Conservation (phyloP, 2,329 filamentous ascomycete genomes). For the Talaromyces sp. region DNA sequence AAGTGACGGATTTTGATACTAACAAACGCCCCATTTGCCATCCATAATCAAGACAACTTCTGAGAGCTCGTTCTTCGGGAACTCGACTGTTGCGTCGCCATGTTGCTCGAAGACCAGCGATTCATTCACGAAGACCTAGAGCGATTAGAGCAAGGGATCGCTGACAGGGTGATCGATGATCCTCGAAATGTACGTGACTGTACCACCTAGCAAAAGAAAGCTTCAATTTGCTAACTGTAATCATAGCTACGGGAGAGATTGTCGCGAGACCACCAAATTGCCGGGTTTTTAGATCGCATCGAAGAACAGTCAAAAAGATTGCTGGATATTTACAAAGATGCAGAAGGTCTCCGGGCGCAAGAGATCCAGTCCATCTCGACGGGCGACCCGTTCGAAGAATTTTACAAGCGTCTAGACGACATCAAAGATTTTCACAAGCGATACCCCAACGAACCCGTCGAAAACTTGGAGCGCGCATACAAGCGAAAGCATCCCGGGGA, state of each 20-base stretch:
- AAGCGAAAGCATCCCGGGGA: conserved; percentile 63
- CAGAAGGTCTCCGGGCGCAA: conserved; percentile 62
- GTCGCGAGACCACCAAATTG: conserved; percentile 85
- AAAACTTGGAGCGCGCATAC: conserved; percentile 92
- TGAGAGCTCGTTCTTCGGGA: neutral
- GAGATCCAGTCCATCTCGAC: conserved; percentile 81
- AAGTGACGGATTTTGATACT: conserved; percentile 16
- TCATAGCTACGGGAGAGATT: conserved; percentile 77
- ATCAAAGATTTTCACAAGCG: conserved; percentile 84
- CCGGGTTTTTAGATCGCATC: conserved; percentile 80
- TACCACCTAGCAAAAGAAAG: neutral
- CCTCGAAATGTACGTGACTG: conserved; percentile 67
- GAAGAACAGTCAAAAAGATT: conserved; percentile 78
- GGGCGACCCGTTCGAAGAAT: conserved; percentile 83
- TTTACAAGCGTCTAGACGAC: conserved; percentile 75
- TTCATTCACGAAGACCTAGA: conserved; percentile 95
- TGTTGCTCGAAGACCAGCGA: conserved; percentile 90
- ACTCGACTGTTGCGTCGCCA: conserved; percentile 23
- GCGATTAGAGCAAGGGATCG: conserved; percentile 87
- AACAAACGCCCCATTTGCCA: neutral
- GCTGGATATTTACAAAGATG: conserved; percentile 78
- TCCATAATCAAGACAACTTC: neutral
- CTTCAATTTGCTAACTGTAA: conserved; percentile 8
- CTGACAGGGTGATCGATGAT: conserved; percentile 82
- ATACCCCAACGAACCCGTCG: conserved; percentile 90